Evolutionary conservation across 2,329 filamentous ascomycete genomes (phyloP).

Genomic region (Talaromyces piceae): DNA sequence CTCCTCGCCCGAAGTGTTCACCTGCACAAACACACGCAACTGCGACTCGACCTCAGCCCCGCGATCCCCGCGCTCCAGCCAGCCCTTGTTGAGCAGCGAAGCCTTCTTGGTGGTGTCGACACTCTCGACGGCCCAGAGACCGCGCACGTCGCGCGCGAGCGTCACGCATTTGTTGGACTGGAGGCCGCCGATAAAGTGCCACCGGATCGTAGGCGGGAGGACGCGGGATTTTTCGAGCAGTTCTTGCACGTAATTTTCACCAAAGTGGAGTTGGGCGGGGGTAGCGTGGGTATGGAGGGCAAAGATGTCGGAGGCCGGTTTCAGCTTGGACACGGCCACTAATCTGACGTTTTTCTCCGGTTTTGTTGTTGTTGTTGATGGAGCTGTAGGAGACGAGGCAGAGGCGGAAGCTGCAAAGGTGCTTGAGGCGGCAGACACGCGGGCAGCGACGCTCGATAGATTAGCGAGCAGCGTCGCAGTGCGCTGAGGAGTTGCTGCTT

Average conservation of each 20-base stretch:
- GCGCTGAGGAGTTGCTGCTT: slow-evolving; percentile 43
- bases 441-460: slow-evolving; percentile 52
- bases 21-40: slow-evolving; percentile 77
- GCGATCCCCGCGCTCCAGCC: slow-evolving; percentile 47
- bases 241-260: slow-evolving; percentile 94
- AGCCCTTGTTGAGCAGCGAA: slow-evolving; percentile 67
- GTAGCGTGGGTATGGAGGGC: slow-evolving; percentile 55
- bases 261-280: slow-evolving; percentile 72
- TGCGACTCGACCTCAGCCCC: slow-evolving; percentile 20
- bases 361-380: too few species aligned
- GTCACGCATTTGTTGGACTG: slow-evolving; percentile 91
- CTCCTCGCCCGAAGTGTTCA: slow-evolving; percentile 88
- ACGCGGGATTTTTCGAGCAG: slow-evolving; percentile 75
- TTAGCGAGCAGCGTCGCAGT: slow-evolving; percentile 57
- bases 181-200: slow-evolving; percentile 95
- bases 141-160: slow-evolving; percentile 73
- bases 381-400: slow-evolving; percentile 16
- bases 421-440: slow-evolving; percentile 39
- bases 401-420: slow-evolving; percentile 29
- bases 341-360: slow-evolving; percentile 47
- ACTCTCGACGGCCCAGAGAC: slow-evolving; percentile 85
- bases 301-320: slow-evolving; percentile 84
- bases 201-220: slow-evolving; percentile 66
- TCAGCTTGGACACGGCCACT: slow-evolving; percentile 93
- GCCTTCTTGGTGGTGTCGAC: slow-evolving; percentile 87